Conservation (phyloP, 352 stramenopile species). For the Pelagophyceae sp. region DNA sequence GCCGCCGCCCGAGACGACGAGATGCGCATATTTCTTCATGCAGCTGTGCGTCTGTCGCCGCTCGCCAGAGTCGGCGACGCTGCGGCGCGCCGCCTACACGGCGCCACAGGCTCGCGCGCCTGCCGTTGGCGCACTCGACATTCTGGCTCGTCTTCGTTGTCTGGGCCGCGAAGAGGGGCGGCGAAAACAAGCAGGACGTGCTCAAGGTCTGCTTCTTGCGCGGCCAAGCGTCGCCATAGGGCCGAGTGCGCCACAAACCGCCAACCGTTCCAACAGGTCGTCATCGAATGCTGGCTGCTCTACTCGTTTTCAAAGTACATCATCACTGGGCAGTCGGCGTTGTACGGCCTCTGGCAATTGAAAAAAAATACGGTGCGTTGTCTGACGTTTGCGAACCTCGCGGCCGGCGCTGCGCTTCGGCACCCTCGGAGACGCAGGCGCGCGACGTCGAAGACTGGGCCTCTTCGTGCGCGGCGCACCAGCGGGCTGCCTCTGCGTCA, state of each 20-base stretch:
- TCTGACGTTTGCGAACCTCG: too few species aligned
- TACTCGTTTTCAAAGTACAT: slow-evolving; percentile 17
- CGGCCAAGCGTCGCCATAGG: not conserved
- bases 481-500: too few species aligned
- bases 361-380: too few species aligned
- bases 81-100: too few species aligned
- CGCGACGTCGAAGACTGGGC: too few species aligned
- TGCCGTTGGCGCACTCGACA: not conserved
- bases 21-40: too few species aligned
- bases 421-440: too few species aligned
- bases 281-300: slow-evolving; percentile 14
- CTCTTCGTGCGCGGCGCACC: too few species aligned
- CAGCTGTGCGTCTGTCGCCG: too few species aligned
- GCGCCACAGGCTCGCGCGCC: slow-evolving; percentile 10
- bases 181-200: not conserved
- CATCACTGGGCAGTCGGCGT: not conserved
- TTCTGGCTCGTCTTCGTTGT: slow-evolving; percentile 2
- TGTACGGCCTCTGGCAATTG: not conserved
- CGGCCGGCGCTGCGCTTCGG: too few species aligned
- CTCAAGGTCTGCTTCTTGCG: not conserved
- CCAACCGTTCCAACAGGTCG: not conserved
- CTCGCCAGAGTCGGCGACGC: too few species aligned
- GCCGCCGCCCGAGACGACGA: too few species aligned
- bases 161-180: not conserved
- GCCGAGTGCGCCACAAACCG: not conserved